Conservation (phyloP, 129 eudicot species). For the Silybum marianum region DNA sequence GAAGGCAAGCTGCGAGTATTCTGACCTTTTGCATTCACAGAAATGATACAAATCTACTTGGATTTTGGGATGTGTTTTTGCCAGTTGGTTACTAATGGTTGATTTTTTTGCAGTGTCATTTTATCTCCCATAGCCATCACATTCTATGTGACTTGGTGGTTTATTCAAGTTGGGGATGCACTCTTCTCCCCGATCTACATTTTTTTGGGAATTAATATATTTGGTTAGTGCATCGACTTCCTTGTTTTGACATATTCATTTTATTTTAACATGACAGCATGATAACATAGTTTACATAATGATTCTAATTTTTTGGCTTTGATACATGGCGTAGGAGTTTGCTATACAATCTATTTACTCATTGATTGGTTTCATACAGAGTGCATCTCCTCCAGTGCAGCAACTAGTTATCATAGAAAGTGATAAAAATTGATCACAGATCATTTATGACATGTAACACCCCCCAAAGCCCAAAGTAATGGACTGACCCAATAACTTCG, state of each 20-base stretch:
- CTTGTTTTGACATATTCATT: neutral
- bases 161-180: conserved; percentile 66
- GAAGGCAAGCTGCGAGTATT: neutral
- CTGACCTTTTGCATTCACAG: conserved; percentile 6
- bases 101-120: conserved; percentile 67
- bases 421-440: neutral
- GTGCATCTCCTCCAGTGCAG: neutral
- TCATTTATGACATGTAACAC: neutral
- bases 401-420: neutral
- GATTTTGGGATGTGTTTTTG: neutral
- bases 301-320: neutral
- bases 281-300: neutral
- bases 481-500: too few relatives aligned
- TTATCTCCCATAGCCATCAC: conserved; percentile 66
- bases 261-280: neutral
- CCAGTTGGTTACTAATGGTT: conserved; percentile 13
- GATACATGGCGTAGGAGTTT: neutral
- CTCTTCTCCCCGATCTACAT: conserved; percentile 64
- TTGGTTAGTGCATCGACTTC: conserved; percentile 52
- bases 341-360: neutral
- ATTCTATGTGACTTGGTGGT: conserved; percentile 72
- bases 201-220: conserved; percentile 61
- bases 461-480: too few relatives aligned
- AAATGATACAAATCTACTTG: conserved; percentile 8
- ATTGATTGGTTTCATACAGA: neutral